Conservation (phyloP, 768 basidiomycete genomes). For the Leccinum barrowsii region DNA sequence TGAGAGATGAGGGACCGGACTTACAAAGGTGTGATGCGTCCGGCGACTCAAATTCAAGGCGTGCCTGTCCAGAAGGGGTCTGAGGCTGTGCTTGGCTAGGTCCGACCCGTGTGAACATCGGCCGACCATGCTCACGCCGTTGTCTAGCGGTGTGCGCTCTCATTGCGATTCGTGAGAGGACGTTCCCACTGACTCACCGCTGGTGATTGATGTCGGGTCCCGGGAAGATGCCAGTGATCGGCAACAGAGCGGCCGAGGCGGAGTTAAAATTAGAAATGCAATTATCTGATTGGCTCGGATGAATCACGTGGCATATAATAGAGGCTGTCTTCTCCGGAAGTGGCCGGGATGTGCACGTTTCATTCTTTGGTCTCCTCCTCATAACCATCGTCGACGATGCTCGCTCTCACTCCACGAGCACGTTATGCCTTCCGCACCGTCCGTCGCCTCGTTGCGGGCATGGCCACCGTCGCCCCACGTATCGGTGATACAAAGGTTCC, state of each 20-base stretch:
- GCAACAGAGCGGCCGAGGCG: slow-evolving; percentile 11
- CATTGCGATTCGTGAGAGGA: not conserved
- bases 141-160: not conserved
- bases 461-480: slow-evolving; percentile 77
- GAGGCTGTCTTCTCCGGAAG: not conserved
- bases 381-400: slow-evolving; percentile 46
- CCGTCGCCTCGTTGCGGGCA: slow-evolving; percentile 56
- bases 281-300: not conserved
- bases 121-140: not conserved
- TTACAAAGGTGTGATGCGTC: too few species aligned
- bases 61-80: not conserved
- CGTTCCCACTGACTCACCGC: not conserved
- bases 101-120: not conserved
- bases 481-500: slow-evolving; percentile 89
- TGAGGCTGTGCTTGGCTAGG: not conserved
- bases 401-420: slow-evolving; percentile 53
- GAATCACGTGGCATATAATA: not conserved
- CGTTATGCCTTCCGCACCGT: slow-evolving; percentile 50
- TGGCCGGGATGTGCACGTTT: not conserved
- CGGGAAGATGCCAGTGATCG: not conserved
- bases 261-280: not conserved
- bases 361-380: not conserved
- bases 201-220: not conserved
- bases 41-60: not conserved
- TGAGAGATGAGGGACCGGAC: too few species aligned